Evolutionary conservation across 169 alveolate species (phyloP), one percentile per base, ranked within the genome.

Genomic region (Plasmodium yoelii): DNA sequence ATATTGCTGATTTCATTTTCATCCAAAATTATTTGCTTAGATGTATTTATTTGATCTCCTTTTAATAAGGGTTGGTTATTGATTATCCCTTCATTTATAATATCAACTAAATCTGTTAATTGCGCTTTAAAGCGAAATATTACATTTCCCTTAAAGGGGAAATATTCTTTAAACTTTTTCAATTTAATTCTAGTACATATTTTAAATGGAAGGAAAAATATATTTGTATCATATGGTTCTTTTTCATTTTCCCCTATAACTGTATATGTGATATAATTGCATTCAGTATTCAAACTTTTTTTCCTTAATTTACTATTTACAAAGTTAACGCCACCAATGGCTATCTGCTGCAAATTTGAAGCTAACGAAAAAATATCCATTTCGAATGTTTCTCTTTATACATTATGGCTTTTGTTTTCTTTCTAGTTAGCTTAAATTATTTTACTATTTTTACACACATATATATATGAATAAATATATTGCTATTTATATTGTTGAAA

Each of bases 331-430:
- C 91, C 87, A 5, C 87, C 91, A 18, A 84, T 56, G 68, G 91
- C 91, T 46, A 84, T 84, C 47, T 84, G 91, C 60, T 84, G 91
- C 56, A 84, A 51, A 70, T 84, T 84, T n/a, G 91, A 69, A 44
- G 91, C 91, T 46, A 84, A 46, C n/a, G 91, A 84, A 72, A 84
- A 84, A 22, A 84, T 49, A 75, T 80, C 82, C 90, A 80, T 80
- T 59, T 59, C 61, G 9, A 22, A 28, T 64, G 22, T 63, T 24
- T 61, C 8, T 61, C 28, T 39, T 47, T 75, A 34, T 34, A 0
- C 42, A 34, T 34, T 1, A 34, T 34, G 42, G 42, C 77, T 10
- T 69, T 28, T 60, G 61, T 8, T n/a, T 57, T 57, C 67, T 57
- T 9, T 57, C n/a, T 12, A 42, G 59, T 4, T 15, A 15, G 19